phyloP scores from a whole-genome alignment of 768 basidiomycete genomes.

The Coprinopsis strossmayeri region DNA sequence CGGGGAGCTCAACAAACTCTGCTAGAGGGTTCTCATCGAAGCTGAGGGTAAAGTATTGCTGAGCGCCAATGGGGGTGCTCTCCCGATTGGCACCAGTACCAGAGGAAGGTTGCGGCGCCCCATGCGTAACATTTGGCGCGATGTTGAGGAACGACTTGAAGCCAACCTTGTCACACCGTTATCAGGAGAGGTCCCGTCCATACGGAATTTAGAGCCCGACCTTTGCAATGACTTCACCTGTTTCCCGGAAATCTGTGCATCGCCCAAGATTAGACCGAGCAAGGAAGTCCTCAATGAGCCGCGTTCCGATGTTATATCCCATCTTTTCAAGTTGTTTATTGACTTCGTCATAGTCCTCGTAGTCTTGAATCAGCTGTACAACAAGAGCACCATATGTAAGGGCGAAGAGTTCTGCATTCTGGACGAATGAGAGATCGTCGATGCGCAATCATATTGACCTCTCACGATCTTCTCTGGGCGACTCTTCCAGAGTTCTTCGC shows the following conservation, averaged over 20 bases:
- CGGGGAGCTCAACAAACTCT: conserved; percentile 95
- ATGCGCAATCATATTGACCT: conserved; percentile 1
- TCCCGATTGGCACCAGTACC: conserved; percentile 25
- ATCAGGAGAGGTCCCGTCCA: not conserved
- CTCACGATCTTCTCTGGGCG: conserved; percentile 92
- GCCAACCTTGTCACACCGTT: conserved; percentile 59
- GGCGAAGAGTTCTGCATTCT: conserved; percentile 98
- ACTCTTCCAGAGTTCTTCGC: conserved; percentile 95
- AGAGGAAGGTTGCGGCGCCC: conserved; percentile 41
- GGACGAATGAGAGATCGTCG: conserved; percentile 18
- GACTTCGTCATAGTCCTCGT: conserved; percentile 93
- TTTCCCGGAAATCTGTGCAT: conserved; percentile 90
- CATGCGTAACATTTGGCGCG: conserved; percentile 75
- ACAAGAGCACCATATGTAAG: conserved; percentile 97
- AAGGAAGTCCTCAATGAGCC: conserved; percentile 95
- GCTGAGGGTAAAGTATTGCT: conserved; percentile 66
- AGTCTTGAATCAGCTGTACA: conserved; percentile 97
- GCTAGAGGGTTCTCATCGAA: conserved; percentile 95
- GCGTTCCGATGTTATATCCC: conserved; percentile 97
- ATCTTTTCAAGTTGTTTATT: conserved; percentile 98
- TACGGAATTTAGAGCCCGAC: conserved; percentile 35
- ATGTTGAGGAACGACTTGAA: conserved; percentile 98
- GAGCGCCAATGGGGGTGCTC: conserved; percentile 34
- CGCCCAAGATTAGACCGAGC: conserved; percentile 88
- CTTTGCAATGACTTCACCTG: conserved; percentile 93